Base-by-base conservation (phyloP, 2,329 filamentous ascomycete species). In the Colletotrichum graminicola region DNA sequence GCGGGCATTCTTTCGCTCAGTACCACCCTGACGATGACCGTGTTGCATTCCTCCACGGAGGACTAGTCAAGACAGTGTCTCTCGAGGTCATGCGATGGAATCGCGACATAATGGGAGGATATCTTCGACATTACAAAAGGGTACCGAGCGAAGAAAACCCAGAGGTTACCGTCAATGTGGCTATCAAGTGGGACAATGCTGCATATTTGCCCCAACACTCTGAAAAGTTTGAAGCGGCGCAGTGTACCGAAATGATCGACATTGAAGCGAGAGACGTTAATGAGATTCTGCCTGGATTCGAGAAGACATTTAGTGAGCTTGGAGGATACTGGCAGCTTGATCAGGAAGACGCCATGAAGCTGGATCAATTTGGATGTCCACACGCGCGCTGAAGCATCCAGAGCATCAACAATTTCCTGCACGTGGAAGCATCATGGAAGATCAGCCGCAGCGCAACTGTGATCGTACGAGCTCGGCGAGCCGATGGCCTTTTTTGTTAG, bases 321-420 rank as follows among this genome's bases (percentile, higher is more conserved):
- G 67, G 56, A 16, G 67, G 67, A 12, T 71, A 71, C 43, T 67
- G 67, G 67, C 67, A 71, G n/a, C 43, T 71, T n/a, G 57, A 71
- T 18, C 64, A 67, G 7, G 41, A 71, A 32, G 63, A 57, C 14
- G 41, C 57, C n/a, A 39, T 4, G 5, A 49, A 16, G 41, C 5
- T 59, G 45, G 34, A 26, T 7, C 67, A 49, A 11, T 11, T 5
- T 14, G 55, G 65, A 18, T 18, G 23, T 36, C 43, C 14, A 2
- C 49, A 23, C 16, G 32, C 5, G 12, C 36, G 47, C 32, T 70
- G 60, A 62, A 26, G 59, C 29, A 23, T 23, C 12, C 7, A 21
- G 29, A 16, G 26, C 11, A 43, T 21, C 16, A 18, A 8, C 1
- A 2, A 12, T 16, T 51, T 29, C 2, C 23, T 16, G 26, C 29